phyloP scores from a whole-genome alignment of 495 filamentous ascomycete genomes.

The Lindgomyces ingoldianus region DNA sequence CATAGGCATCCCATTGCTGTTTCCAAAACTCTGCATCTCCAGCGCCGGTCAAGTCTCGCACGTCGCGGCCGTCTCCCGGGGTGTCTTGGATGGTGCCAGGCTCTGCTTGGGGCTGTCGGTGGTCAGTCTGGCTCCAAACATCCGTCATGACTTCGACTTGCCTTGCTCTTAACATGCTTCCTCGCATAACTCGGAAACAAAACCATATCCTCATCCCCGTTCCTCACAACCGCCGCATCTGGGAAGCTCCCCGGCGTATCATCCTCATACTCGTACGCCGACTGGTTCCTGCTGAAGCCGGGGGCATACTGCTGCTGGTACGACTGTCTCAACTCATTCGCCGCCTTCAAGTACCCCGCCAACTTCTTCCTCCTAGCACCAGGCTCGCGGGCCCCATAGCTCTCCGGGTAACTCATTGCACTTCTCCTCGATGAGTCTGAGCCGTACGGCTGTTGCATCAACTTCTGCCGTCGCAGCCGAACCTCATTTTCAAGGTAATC shows the following conservation, averaged over 20 bases:
- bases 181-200: constrained; percentile 90
- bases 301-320: constrained; percentile 58
- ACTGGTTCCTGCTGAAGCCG: constrained; percentile 53
- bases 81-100: constrained; percentile 47
- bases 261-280: constrained; percentile 55
- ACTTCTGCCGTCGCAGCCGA: constrained; percentile 14
- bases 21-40: constrained; percentile 67
- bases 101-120: constrained; percentile 36
- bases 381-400: constrained; percentile 51
- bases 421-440: background rate
- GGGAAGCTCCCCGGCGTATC: constrained; percentile 77
- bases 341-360: constrained; percentile 81
- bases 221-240: constrained; percentile 73
- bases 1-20: constrained; percentile 66
- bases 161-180: constrained; percentile 57
- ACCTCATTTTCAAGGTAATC: constrained; percentile 40
- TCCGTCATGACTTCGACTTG: constrained; percentile 13
- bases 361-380: constrained; percentile 77
- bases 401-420: constrained; percentile 28
- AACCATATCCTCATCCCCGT: constrained; percentile 87
- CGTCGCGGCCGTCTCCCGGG: constrained; percentile 40
- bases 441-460: constrained; percentile 3
- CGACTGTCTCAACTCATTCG: constrained; percentile 85
- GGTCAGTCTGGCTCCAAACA: background rate
- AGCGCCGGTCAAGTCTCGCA: constrained; percentile 43